A percentile compares a stretch with the other conserved stretches of the same genome.
Conservation (phyloP, 768 basidiomycete species). For the Lactifluus rugatus region DNA sequence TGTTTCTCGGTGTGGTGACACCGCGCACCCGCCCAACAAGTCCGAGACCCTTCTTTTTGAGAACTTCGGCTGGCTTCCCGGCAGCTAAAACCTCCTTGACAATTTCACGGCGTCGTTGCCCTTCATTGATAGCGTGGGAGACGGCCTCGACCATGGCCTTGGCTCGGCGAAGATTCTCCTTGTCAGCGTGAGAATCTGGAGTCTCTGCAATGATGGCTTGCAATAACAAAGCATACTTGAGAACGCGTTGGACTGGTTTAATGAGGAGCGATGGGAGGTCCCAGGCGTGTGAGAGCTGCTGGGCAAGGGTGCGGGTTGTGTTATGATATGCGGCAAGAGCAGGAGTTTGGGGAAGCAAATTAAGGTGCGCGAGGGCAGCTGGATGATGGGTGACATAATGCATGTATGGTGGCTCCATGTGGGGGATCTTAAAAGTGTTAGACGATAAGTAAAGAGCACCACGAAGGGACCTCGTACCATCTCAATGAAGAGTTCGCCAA, state of each 20-base stretch:
- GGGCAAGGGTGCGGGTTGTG: constrained; percentile 55
- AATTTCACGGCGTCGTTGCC: constrained; percentile 63
- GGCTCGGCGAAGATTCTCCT: constrained; percentile 44
- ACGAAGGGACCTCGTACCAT: constrained; percentile 36
- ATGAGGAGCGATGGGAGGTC: constrained; percentile 91
- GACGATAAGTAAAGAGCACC: not conserved
- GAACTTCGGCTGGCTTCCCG: constrained; percentile 17
- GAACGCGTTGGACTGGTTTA: constrained; percentile 92
- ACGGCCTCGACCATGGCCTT: constrained; percentile 58
- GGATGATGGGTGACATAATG: constrained; percentile 76
- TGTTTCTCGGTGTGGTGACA: constrained; percentile 42
- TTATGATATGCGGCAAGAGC: constrained; percentile 57
- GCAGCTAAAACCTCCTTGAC: constrained; percentile 58
- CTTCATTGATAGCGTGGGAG: constrained; percentile 71
- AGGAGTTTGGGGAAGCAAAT: constrained; percentile 39
- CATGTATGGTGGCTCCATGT: constrained; percentile 63
- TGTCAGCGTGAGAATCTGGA: constrained; percentile 57
- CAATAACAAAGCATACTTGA: constrained; percentile 89
- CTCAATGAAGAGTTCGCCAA: constrained; percentile 62
- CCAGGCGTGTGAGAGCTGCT: constrained; percentile 76
- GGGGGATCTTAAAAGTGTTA: constrained; percentile 42
- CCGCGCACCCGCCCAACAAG: constrained; percentile 50
- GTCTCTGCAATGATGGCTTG: constrained; percentile 68
- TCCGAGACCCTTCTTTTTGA: constrained; percentile 32
- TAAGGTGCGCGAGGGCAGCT: constrained; percentile 60